phyloP scores from a whole-genome alignment of 129 eudicot species.

The Silybum marianum region DNA sequence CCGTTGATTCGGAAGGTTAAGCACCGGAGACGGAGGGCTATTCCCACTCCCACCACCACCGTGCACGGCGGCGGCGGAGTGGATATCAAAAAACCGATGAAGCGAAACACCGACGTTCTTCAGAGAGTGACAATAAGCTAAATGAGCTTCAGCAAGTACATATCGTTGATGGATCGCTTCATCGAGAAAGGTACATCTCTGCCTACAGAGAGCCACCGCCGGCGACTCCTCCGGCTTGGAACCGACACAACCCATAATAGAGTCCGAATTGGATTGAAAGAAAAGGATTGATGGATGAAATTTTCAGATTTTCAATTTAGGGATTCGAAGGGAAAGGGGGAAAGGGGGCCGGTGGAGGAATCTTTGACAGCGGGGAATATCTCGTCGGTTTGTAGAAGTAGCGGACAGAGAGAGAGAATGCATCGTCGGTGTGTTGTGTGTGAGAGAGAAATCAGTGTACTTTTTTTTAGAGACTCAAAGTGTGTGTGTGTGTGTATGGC shows the following conservation, averaged over 20 bases:
- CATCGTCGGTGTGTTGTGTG: constrained; percentile 39
- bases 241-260: constrained; percentile 39
- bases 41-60: background rate
- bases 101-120: constrained; percentile 64
- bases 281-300: background rate
- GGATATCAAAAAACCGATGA: constrained; percentile 54
- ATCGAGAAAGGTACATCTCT: constrained; percentile 34
- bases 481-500: constrained; percentile 34
- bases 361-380: constrained; percentile 51
- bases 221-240: constrained; percentile 46
- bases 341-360: constrained; percentile 43
- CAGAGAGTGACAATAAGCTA: constrained; percentile 39
- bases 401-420: constrained; percentile 34
- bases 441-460: constrained; percentile 33
- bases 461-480: constrained; percentile 28
- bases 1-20: constrained; percentile 51
- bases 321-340: constrained; percentile 9
- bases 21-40: constrained; percentile 43
- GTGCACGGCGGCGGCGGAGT: constrained; percentile 18
- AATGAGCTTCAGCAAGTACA: constrained; percentile 35
- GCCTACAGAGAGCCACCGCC: constrained; percentile 40
- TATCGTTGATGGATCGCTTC: constrained; percentile 40
- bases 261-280: background rate
- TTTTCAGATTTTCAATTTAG: background rate
- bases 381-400: constrained; percentile 46